Conservation (phyloP, 768 basidiomycete species). For the Russula olivacea region DNA sequence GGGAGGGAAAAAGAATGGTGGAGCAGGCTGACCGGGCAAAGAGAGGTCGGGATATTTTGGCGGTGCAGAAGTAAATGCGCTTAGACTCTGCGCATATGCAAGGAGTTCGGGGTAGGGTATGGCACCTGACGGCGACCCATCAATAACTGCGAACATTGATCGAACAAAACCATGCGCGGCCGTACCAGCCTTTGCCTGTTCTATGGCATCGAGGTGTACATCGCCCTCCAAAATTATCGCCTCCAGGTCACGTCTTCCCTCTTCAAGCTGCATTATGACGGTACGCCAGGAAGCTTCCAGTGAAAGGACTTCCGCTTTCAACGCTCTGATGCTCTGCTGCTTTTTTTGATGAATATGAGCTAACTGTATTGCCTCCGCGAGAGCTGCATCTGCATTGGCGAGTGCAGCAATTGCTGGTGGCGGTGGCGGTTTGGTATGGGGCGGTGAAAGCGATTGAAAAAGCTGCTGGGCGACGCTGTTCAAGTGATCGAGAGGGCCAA, state of each 20-base stretch:
- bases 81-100: slow-evolving; percentile 78
- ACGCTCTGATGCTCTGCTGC: slow-evolving; percentile 64
- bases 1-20: slow-evolving; percentile 80
- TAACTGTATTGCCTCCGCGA: slow-evolving; percentile 60
- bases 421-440: slow-evolving; percentile 56
- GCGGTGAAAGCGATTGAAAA: slow-evolving; percentile 67
- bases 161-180: not conserved
- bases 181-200: slow-evolving; percentile 65
- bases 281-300: slow-evolving; percentile 64
- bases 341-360: slow-evolving; percentile 69
- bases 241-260: slow-evolving; percentile 64
- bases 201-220: slow-evolving; percentile 60
- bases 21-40: slow-evolving; percentile 65
- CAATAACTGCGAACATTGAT: not conserved
- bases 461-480: slow-evolving; percentile 61
- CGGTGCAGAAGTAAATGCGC: slow-evolving; percentile 82
- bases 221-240: slow-evolving; percentile 71
- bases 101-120: slow-evolving; percentile 80
- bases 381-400: slow-evolving; percentile 52
- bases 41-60: slow-evolving; percentile 78
- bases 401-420: slow-evolving; percentile 54
- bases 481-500: slow-evolving; percentile 55
- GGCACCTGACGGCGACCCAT: slow-evolving; percentile 42
- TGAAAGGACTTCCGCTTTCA: slow-evolving; percentile 64
- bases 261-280: slow-evolving; percentile 58